Percentiles rank a stretch among this genome's conserved stretches.
phyloP scores from a whole-genome alignment of 257 asterid species.

The Knoxia roxburghii region DNA sequence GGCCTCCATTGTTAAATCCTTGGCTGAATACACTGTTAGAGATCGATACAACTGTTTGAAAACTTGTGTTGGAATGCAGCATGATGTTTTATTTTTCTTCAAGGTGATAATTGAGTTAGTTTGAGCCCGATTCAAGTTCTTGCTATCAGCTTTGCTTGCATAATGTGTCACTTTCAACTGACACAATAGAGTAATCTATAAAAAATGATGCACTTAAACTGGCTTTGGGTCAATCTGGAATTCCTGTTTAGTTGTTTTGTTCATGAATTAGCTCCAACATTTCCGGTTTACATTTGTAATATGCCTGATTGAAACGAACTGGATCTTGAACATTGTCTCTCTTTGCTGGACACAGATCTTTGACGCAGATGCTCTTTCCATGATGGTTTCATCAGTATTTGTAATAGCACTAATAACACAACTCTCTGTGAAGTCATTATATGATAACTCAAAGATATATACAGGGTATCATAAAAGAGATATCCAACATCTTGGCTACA shows the following conservation, averaged over 20 bases:
- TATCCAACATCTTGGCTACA: slow-evolving; percentile 23
- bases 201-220: too few species aligned
- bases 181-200: too few species aligned
- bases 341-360: slow-evolving; percentile 15
- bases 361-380: slow-evolving; percentile 22
- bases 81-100: too few species aligned
- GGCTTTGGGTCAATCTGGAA: not conserved
- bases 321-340: not conserved
- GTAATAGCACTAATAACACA: slow-evolving; percentile 23
- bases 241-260: not conserved
- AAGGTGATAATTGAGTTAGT: too few species aligned
- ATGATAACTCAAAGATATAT: slow-evolving; percentile 29
- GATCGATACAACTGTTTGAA: too few species aligned
- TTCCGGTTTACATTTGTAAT: too few species aligned
- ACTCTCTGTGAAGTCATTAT: slow-evolving; percentile 22
- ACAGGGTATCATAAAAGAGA: slow-evolving; percentile 39
- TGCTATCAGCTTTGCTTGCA: not conserved
- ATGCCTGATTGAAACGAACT: slow-evolving; percentile 12
- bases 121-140: not conserved
- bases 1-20: too few species aligned
- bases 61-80: too few species aligned
- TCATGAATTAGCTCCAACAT: not conserved
- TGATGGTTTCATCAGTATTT: slow-evolving; percentile 21
- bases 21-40: too few species aligned
- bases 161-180: too few species aligned